These are phyloP conservation scores for Cryptococcus sp. DNA, from an alignment of 1,284 basidiomycete species.

Conservation along the genomic window DNA sequence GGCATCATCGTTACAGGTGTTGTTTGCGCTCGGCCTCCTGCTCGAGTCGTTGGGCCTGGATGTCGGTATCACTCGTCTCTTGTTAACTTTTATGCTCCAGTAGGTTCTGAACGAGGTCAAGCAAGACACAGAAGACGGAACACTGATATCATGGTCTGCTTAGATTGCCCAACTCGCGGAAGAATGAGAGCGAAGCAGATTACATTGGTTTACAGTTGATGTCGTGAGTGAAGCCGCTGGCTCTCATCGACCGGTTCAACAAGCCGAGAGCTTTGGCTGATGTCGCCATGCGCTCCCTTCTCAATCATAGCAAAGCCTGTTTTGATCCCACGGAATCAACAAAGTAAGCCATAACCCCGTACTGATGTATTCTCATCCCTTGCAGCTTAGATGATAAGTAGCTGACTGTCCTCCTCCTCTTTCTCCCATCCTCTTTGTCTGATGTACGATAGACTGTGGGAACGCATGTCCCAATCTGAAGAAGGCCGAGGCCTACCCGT, in stretches of 20 bases:
- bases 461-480: constrained; percentile 63
- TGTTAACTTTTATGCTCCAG: constrained; percentile 63
- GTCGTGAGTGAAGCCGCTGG: constrained; percentile 57
- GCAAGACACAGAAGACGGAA: not conserved
- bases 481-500: constrained; percentile 35
- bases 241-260: no score
- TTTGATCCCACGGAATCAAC: constrained; percentile 60
- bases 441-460: constrained; percentile 63
- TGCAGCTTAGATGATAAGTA: not conserved
- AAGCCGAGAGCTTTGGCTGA: not conserved
- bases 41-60: constrained; percentile 65
- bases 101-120: constrained; percentile 19
- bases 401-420: not conserved
- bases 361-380: not conserved
- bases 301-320: constrained; percentile 33
- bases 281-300: no score
- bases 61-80: constrained; percentile 55
- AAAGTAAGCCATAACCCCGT: constrained; percentile 63
- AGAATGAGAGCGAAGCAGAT: constrained; percentile 79
- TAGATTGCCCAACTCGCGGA: constrained; percentile 77
- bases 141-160: not conserved
- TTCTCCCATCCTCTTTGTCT: not conserved
- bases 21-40: constrained; percentile 58
- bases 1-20: constrained; percentile 41
- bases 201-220: constrained; percentile 71